These are phyloP conservation scores for Tilletia indica DNA, from an alignment of 1,284 basidiomycete species.

Conservation along the genomic window DNA sequence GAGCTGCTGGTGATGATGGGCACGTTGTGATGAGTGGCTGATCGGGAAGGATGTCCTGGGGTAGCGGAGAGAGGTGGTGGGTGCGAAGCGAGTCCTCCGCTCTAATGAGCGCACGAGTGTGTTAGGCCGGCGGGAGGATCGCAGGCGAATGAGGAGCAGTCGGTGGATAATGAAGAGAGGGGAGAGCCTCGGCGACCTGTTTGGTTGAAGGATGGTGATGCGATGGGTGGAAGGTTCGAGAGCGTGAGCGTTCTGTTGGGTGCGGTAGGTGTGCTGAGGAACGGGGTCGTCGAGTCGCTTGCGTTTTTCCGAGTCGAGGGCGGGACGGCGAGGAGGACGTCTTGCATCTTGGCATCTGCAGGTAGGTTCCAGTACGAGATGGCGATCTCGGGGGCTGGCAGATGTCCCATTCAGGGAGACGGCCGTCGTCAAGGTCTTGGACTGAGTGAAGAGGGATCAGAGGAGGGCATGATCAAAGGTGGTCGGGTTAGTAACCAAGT, in stretches of 20 bases:
- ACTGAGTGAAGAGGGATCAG: conserved; percentile 65
- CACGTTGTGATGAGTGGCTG: conserved; percentile 11
- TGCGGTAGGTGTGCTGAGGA: not conserved
- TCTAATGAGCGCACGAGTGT: not conserved
- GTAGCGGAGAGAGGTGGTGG: not conserved
- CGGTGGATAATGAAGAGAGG: not conserved
- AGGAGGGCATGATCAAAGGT: no score
- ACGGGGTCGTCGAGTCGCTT: not conserved
- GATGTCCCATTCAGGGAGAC: conserved; percentile 76
- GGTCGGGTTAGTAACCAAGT: no score
- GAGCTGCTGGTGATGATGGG: conserved; percentile 16
- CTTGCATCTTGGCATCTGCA: conserved; percentile 71
- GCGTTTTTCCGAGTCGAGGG: not conserved
- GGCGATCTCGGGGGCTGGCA: conserved; percentile 79
- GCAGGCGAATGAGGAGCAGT: not conserved
- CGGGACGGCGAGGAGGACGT: conserved; percentile 80
- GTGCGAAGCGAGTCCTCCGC: not conserved
- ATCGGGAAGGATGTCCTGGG: not conserved
- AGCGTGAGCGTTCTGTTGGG: not conserved
- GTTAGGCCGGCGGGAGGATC: not conserved
- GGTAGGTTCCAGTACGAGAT: conserved; percentile 81
- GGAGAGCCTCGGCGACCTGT: not conserved
- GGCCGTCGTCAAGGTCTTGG: conserved; percentile 77
- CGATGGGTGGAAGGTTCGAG: no score
- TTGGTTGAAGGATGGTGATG: not conserved